phyloP scores from a whole-genome alignment of 2,329 filamentous ascomycete species.

The Colletotrichum tamarilloi region DNA sequence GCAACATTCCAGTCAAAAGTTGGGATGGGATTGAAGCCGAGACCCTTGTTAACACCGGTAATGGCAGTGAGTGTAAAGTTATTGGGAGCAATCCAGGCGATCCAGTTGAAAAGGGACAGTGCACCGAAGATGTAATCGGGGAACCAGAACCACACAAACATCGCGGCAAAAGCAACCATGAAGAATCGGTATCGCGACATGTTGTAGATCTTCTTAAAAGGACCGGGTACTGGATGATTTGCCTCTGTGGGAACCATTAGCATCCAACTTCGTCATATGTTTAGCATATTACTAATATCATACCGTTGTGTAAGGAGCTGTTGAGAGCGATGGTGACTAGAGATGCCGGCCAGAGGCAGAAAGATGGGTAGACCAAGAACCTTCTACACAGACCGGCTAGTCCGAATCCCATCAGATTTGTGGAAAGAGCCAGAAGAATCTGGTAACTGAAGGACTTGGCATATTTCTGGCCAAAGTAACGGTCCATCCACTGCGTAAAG shows the following conservation, averaged over 20 bases:
- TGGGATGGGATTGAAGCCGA: conserved; percentile 51
- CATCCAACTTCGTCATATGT: fast-evolving
- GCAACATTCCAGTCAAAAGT: conserved; percentile 55
- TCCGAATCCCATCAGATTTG: conserved; percentile 64
- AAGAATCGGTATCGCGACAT: conserved; percentile 57
- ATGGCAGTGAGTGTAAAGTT: conserved; percentile 49
- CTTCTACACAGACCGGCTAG: conserved; percentile 58
- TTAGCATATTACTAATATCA: conserved; percentile 35
- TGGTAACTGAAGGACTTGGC: conserved; percentile 57
- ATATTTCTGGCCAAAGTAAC: conserved; percentile 58
- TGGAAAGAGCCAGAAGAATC: conserved; percentile 56
- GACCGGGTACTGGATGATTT: conserved; percentile 41
- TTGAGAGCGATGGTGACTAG: conserved; percentile 59
- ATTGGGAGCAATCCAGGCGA: conserved; percentile 60
- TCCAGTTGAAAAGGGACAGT: conserved; percentile 59
- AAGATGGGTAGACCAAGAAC: conserved; percentile 60
- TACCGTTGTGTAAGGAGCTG: conserved; percentile 51
- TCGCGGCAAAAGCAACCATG: conserved; percentile 50
- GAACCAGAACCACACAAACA: conserved; percentile 65
- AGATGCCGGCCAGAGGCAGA: conserved; percentile 62
- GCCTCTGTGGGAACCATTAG: conserved; percentile 35
- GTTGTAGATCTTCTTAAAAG: conserved; percentile 45
- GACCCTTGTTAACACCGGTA: conserved; percentile 48
- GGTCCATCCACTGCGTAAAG: conserved; percentile 56
- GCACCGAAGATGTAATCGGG: conserved; percentile 61